Evolutionary conservation across 768 basidiomycete species (phyloP), one percentile per base, ranked within the genome.

Genomic region (Mycena chlorophos): DNA sequence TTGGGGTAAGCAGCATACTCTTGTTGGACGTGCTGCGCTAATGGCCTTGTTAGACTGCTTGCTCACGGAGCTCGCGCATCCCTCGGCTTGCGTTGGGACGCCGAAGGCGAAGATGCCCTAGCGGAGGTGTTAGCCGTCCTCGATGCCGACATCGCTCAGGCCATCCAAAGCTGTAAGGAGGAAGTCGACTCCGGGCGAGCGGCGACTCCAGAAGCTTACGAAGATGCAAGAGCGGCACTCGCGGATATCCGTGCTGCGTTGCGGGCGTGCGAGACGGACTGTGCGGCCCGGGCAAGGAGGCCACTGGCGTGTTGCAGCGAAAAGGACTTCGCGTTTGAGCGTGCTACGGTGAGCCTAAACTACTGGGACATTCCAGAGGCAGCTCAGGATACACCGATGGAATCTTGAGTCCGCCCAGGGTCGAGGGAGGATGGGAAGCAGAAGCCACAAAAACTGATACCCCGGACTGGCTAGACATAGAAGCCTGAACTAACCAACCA

Each of bases 111-210:
- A 26, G 60, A 56, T 1, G 49, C 37, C 3, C 38, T 53, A 23
- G 52, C 54, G 16, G 56, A 58, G 29, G 27, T 52, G 17, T 48
- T 62, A 16, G 60, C 60, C 47, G 49, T 62, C 26, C 57, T 62
- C 23, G 60, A 62, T 49, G 56, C 60, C 20, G 60, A 62, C 34
- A 56, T 62, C 37, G 60, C 56, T 0, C 60, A 62, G 30, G 60
- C 60, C 0, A 58, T 62, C 51, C 60, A 62, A 56, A 62, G 60
- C 47, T 62, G 60, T 56, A 62, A 62, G 22, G 60, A 62, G 30
- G 60, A 62, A 46, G 8, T 55, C 23, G 60, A 62, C 39, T 25
- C 60, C 16, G 60, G 60, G 14, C 60, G 60, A 16, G 42, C 54
- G 14, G 54, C 28, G 31, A 37, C 23, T 25, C 10, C 2, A 17